phyloP scores from a whole-genome alignment of 2,329 filamentous ascomycete species.

The Phyllosticta capitalensis region DNA sequence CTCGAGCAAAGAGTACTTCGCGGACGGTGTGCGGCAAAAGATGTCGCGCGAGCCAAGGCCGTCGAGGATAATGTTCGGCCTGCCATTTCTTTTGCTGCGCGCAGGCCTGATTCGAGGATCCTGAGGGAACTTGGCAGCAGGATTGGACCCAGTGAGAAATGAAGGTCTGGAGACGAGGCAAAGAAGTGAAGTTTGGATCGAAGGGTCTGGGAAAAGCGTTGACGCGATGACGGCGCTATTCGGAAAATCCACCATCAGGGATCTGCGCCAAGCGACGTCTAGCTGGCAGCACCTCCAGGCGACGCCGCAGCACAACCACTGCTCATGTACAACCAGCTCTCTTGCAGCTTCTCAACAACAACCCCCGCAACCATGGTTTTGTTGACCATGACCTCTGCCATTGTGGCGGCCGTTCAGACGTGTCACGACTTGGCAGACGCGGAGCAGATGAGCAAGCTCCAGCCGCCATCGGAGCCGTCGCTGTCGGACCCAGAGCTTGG shows the following conservation, averaged over 20 bases:
- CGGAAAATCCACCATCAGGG: constrained; percentile 11
- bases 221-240: constrained; percentile 5
- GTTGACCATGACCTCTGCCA: constrained; percentile 63
- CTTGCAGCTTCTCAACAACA: constrained; percentile 1
- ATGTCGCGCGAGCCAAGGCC: constrained; percentile 21
- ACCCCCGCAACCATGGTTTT: constrained; percentile 51
- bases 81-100: constrained; percentile 13
- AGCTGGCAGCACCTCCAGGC: not conserved
- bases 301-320: not conserved
- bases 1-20: constrained; percentile 20
- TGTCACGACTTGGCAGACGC: constrained; percentile 17
- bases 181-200: constrained; percentile 5
- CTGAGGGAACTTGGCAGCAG: not conserved
- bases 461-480: constrained; percentile 35
- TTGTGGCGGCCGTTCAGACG: constrained; percentile 51
- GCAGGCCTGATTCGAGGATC: not conserved
- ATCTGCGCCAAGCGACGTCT: constrained; percentile 4
- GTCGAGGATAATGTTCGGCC: constrained; percentile 26
- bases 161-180: not conserved
- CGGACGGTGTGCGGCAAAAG: constrained; percentile 15
- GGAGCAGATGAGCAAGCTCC: constrained; percentile 18
- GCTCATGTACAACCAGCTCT: not conserved
- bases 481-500: constrained; percentile 46
- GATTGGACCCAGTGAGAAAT: constrained; percentile 1
- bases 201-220: constrained; percentile 5